These are phyloP conservation scores for Prunus dulcis DNA, from an alignment of 306 rosid species.

Conservation along the genomic window DNA sequence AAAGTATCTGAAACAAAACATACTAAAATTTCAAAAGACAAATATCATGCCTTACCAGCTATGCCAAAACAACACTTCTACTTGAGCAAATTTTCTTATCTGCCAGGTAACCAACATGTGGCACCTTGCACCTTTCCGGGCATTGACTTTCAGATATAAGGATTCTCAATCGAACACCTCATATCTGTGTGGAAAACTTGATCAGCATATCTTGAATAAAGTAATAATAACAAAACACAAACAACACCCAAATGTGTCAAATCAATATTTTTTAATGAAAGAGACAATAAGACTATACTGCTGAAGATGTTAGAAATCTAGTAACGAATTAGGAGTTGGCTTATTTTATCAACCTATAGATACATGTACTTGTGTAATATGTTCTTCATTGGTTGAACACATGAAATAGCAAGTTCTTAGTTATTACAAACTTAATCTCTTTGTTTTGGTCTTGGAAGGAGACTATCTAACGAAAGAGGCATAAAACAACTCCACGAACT, in stretches of 20 bases:
- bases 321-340: too few species aligned
- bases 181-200: background rate
- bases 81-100: background rate
- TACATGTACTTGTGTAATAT: too few species aligned
- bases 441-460: too few species aligned
- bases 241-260: background rate
- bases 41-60: background rate
- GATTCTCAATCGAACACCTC: background rate
- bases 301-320: too few species aligned
- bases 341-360: too few species aligned
- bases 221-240: background rate
- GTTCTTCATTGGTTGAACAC: too few species aligned
- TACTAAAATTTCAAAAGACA: background rate
- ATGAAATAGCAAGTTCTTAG: too few species aligned
- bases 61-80: conserved; percentile 1
- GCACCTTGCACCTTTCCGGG: background rate
- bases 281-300: too few species aligned
- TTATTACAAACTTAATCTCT: too few species aligned
- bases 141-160: background rate
- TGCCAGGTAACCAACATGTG: background rate
- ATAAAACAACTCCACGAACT: background rate
- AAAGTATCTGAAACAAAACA: background rate
- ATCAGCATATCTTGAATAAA: conserved; percentile 1
- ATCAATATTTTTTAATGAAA: too few species aligned
- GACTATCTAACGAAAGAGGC: too few species aligned